phyloP scores from a whole-genome alignment of 1,284 basidiomycete species.

The Pisolithus thermaeus region DNA sequence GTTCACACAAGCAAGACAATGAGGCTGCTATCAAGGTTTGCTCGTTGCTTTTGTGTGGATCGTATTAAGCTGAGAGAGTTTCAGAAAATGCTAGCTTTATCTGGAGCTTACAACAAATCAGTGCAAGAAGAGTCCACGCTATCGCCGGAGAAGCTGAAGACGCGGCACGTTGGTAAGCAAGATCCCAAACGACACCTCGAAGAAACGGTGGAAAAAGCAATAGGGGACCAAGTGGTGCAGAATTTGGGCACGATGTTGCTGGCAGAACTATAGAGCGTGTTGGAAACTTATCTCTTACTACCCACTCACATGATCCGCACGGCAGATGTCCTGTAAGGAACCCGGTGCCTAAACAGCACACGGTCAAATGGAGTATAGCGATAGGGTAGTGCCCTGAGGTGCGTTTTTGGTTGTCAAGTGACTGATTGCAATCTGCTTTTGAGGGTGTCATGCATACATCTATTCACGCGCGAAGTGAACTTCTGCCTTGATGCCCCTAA shows the following conservation, averaged over 20 bases:
- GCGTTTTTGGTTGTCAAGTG: not conserved
- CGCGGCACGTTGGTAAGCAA: constrained; percentile 94
- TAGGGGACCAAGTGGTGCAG: constrained; percentile 94
- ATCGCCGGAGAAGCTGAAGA: constrained; percentile 87
- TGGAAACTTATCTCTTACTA: not conserved
- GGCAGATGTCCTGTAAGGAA: not conserved
- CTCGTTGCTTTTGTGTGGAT: constrained; percentile 4
- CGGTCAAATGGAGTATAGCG: not conserved
- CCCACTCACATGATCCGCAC: constrained; percentile 1
- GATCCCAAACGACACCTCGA: constrained; percentile 96
- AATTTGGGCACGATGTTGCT: constrained; percentile 88
- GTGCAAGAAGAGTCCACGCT: constrained; percentile 94
- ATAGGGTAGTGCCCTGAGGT: not conserved
- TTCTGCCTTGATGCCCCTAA: not conserved
- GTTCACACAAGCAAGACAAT: constrained; percentile 78
- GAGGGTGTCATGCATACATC: not conserved
- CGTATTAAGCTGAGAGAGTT: constrained; percentile 13
- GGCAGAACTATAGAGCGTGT: constrained; percentile 61
- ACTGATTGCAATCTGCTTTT: not conserved
- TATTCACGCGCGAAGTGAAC: not conserved
- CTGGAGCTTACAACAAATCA: constrained; percentile 91
- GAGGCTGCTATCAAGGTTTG: constrained; percentile 88
- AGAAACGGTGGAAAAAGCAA: constrained; percentile 94
- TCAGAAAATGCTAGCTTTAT: constrained; percentile 87
- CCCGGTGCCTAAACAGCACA: not conserved